Evolutionary conservation across 176 grass and related monocot genomes (phyloP).

Genomic region (Aegilops tauschii): DNA sequence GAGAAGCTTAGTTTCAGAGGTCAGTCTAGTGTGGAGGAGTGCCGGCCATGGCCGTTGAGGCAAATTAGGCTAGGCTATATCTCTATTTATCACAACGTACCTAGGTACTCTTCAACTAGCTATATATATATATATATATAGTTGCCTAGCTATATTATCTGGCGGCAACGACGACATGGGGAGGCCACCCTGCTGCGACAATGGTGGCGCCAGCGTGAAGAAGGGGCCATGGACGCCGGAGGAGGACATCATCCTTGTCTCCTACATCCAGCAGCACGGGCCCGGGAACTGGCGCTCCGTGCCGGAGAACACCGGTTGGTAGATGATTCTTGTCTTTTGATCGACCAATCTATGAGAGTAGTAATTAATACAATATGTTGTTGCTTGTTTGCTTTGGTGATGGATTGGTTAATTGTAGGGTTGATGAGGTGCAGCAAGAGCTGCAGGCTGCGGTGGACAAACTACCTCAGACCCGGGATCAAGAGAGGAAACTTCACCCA

Average conservation of each 20-base stretch:
- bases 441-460: slow-evolving; percentile 54
- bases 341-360: background rate
- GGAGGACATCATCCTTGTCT: slow-evolving; percentile 63
- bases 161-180: slow-evolving; percentile 16
- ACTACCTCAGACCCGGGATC: slow-evolving; percentile 50
- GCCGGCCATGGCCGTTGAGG: slow-evolving; percentile 21
- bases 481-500: slow-evolving; percentile 52
- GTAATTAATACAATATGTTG: background rate
- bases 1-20: slow-evolving; percentile 17
- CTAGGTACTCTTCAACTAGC: background rate
- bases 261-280: slow-evolving; percentile 62
- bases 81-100: no score
- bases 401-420: slow-evolving; percentile 18
- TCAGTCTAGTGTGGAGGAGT: background rate
- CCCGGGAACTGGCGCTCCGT: slow-evolving; percentile 56
- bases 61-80: slow-evolving; percentile 1
- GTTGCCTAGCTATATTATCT: background rate
- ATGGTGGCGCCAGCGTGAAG: slow-evolving; percentile 41
- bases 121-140: background rate
- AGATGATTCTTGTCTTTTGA: background rate
- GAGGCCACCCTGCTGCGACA: slow-evolving; percentile 54
- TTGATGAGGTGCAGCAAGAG: slow-evolving; percentile 71
- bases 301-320: slow-evolving; percentile 46
- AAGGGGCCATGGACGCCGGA: slow-evolving; percentile 60
- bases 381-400: background rate